Evolutionary conservation across 768 basidiomycete genomes (phyloP).

Genomic region (Roridomyces roridus): DNA sequence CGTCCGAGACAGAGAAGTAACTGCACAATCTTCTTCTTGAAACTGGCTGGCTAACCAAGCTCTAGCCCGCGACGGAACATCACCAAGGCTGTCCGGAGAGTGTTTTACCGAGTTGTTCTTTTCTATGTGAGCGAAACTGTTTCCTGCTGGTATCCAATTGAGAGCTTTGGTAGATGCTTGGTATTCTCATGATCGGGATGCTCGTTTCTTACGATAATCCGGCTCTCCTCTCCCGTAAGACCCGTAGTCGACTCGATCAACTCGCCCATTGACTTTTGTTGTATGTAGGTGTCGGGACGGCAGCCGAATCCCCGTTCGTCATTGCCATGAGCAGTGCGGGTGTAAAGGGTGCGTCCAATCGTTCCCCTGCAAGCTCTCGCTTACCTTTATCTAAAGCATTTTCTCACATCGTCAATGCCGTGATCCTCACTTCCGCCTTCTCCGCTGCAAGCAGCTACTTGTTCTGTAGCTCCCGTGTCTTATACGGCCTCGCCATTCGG

Average conservation of each 20-base stretch:
- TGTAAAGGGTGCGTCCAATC: constrained; percentile 53
- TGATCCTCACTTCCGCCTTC: constrained; percentile 74
- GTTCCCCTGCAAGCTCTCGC: constrained; percentile 27
- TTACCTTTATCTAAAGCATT: constrained; percentile 41
- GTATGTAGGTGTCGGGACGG: constrained; percentile 55
- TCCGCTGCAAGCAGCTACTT: constrained; percentile 74
- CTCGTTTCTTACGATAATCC: constrained; percentile 74
- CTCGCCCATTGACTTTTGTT: neutral
- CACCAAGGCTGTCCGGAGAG: constrained; percentile 73
- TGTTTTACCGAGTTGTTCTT: constrained; percentile 80
- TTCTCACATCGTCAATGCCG: constrained; percentile 75
- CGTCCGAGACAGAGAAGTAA: constrained; percentile 66
- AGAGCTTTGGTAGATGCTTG: constrained; percentile 56
- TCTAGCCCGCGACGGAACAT: constrained; percentile 78
- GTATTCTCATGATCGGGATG: constrained; percentile 79
- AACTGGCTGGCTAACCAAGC: neutral
- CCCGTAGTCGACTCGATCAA: too few relatives aligned
- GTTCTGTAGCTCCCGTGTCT: constrained; percentile 59
- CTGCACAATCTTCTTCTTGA: neutral
- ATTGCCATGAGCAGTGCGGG: constrained; percentile 79
- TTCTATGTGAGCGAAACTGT: constrained; percentile 64
- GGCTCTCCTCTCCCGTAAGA: constrained; percentile 47
- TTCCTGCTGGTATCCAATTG: neutral
- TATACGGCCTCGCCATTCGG: constrained; percentile 58
- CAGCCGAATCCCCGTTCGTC: constrained; percentile 85